phyloP scores from a whole-genome alignment of 176 grass and related monocot genomes.

The Oryza brachyantha region DNA sequence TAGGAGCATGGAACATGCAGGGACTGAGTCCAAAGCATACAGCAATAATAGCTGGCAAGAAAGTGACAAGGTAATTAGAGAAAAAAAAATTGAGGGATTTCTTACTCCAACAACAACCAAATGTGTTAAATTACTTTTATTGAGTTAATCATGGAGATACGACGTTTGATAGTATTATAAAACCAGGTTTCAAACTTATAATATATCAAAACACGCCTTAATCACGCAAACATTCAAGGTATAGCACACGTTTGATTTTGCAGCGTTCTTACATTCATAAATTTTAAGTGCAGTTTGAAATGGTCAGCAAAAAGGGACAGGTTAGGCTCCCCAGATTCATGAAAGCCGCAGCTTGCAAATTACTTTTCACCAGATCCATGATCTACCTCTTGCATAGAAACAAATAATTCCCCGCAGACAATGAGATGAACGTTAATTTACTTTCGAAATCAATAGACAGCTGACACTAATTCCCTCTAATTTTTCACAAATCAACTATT shows the following conservation, averaged over 20 bases:
- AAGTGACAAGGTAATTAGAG: slow-evolving; percentile 31
- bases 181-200: neutral
- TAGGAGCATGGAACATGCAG: slow-evolving; percentile 29
- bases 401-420: neutral
- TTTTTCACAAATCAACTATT: slow-evolving; percentile 10
- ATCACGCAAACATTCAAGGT: neutral
- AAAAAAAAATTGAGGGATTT: slow-evolving; percentile 9
- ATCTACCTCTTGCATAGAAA: neutral
- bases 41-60: slow-evolving; percentile 27
- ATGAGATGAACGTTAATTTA: neutral
- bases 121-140: neutral
- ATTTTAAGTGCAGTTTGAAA: slow-evolving; percentile 12
- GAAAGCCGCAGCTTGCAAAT: neutral
- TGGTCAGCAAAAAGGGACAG: neutral
- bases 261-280: neutral
- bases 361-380: slow-evolving; percentile 30
- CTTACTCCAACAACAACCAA: slow-evolving; percentile 8
- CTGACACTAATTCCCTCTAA: neutral
- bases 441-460: slow-evolving; percentile 3
- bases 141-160: neutral
- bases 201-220: neutral
- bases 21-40: slow-evolving; percentile 18
- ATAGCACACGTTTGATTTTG: neutral
- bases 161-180: neutral
- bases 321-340: neutral